These are phyloP conservation scores for Tagetes erecta DNA, from an alignment of 129 eudicot genomes.

Conservation along the genomic window DNA sequence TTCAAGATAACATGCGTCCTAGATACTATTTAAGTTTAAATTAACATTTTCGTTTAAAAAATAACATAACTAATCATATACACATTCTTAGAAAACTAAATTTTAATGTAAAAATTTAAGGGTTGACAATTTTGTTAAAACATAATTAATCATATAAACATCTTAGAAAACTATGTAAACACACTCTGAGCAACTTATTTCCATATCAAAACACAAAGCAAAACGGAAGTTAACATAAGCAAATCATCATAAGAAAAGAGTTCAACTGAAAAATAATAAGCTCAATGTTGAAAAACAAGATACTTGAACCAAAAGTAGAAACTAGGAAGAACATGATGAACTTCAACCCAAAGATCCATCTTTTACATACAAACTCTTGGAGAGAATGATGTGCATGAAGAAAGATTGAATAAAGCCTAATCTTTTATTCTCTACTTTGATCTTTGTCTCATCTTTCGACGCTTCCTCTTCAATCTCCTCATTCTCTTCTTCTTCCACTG, in stretches of 20 bases:
- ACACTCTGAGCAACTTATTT: not conserved
- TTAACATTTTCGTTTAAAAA: too few species aligned
- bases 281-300: not conserved
- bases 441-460: conserved; percentile 91
- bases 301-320: conserved; percentile 18
- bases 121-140: too few species aligned
- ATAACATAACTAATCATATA: too few species aligned
- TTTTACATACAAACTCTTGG: conserved; percentile 29
- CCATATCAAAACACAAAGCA: not conserved
- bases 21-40: too few species aligned
- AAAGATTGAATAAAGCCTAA: conserved; percentile 28
- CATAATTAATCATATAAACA: too few species aligned
- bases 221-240: not conserved
- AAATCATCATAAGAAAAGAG: not conserved
- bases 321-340: conserved; percentile 17
- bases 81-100: too few species aligned
- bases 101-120: too few species aligned
- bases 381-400: conserved; percentile 31
- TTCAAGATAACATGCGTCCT: too few species aligned
- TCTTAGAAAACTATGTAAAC: not conserved
- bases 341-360: conserved; percentile 35
- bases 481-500: conserved; percentile 96
- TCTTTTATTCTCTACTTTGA: conserved; percentile 51
- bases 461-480: conserved; percentile 93
- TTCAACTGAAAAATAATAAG: not conserved